Conservation (phyloP, 2,329 filamentous ascomycete species). For the Fusarium continuum region DNA sequence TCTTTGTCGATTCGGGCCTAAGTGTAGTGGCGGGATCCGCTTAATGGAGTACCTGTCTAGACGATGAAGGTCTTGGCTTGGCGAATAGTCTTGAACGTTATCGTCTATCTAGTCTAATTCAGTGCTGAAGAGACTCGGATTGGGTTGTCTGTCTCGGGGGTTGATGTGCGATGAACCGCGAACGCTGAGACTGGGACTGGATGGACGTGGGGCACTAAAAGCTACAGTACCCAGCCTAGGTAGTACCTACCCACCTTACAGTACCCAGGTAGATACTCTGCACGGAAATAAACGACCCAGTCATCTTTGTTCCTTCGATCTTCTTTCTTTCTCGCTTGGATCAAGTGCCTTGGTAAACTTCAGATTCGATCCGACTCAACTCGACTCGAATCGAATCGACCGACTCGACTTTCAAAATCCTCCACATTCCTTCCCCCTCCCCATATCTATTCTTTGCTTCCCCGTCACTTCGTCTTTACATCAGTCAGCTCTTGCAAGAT, state of each 20-base stretch:
- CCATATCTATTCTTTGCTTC: background rate
- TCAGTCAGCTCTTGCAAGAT: background rate
- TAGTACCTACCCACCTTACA: no score
- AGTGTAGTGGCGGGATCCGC: slow-evolving; percentile 33
- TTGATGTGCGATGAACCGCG: slow-evolving; percentile 30
- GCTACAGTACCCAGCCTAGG: background rate
- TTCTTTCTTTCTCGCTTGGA: slow-evolving; percentile 5
- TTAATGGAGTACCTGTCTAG: slow-evolving; percentile 25
- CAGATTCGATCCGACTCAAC: slow-evolving; percentile 7
- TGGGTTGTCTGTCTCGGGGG: slow-evolving; percentile 29
- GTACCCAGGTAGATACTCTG: no score
- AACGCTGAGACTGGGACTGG: slow-evolving; percentile 11
- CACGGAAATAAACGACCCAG: slow-evolving; percentile 24
- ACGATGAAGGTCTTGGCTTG: slow-evolving; percentile 31
- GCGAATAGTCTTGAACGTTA: slow-evolving; percentile 18
- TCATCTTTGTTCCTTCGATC: slow-evolving; percentile 19
- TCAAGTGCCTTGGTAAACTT: slow-evolving; percentile 5
- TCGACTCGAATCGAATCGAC: slow-evolving; percentile 8
- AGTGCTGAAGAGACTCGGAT: background rate
- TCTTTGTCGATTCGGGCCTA: slow-evolving; percentile 36
- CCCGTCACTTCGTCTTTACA: background rate
- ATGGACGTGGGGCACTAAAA: slow-evolving; percentile 24
- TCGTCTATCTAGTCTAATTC: background rate
- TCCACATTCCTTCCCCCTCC: slow-evolving; percentile 8
- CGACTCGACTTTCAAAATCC: slow-evolving; percentile 24